Evolutionary conservation across 805 yeast genomes (phyloP), one percentile per base, ranked within the genome.

Genomic region (Kuraishia ogatae): DNA sequence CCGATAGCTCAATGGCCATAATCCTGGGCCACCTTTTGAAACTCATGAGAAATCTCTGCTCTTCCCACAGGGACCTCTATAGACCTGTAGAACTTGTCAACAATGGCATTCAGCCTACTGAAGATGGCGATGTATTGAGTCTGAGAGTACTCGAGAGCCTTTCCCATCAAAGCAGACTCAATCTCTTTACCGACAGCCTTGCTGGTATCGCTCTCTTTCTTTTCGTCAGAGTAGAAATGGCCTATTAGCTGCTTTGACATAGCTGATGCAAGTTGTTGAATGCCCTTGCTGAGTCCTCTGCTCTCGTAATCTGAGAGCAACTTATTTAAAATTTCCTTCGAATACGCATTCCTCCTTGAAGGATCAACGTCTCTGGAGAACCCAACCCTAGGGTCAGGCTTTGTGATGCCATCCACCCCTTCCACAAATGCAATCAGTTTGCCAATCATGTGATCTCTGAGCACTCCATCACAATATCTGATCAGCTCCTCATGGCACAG

Each of bases 101-200:
- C 75, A 20, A 87, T 74, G 1, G 74, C 71, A 58, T 76, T 77
- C 56, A 91, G 69, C 51, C 82, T 76, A 58, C 77, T 69, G 60
- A 85, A 81, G 24, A 81, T 72, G 6, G 77, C 74, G 21, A 80
- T 78, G 60, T 83, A 84, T 58, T 82, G 81, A 21, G 81, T 83
- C 60, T 85, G 89, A 56, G 88, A 70, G 20, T 87, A 83, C 17
- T 77, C 73, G 94, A 96, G 85, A 55, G 89, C 75, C 62, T 78
- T 80, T 46, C 79, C 82, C 47, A 83, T 69, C 48, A 89, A 65
- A 50, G 77, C 82, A 51, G 73, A 76, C 62, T 83, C 87, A 57
- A 76, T 70, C 56, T 73, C 76, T 39, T 72, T 54, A 0, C 67
- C 64, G 13, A 65, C 64, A 1, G 51, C 52, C 15, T 60, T 59